Conservation (phyloP, 164 flowering plant genomes). For the Magnolia kwangsiensis region DNA sequence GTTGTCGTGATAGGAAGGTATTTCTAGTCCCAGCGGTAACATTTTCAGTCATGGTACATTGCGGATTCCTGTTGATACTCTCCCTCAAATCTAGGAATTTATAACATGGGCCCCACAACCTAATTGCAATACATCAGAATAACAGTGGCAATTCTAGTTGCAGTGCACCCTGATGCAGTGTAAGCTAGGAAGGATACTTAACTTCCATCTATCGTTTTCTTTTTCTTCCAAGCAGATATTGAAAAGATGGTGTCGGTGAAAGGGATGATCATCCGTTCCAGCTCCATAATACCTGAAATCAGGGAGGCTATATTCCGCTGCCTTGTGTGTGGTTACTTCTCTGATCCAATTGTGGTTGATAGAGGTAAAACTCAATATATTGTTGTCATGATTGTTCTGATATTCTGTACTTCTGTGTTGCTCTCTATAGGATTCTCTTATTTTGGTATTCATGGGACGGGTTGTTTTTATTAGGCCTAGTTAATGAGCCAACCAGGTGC, state of each 20-base stretch:
- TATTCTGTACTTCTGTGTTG: no score
- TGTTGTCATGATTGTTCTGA: background rate
- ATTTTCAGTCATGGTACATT: no score
- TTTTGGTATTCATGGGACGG: background rate
- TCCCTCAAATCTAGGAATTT: no score
- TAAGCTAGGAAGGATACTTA: background rate
- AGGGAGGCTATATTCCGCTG: conserved; percentile 91
- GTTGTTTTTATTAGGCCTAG: conserved; percentile 48
- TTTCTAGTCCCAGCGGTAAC: no score
- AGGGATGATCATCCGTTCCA: conserved; percentile 94
- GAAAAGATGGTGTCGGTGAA: conserved; percentile 95
- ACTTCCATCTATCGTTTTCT: background rate
- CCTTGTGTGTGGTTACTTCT: conserved; percentile 78
- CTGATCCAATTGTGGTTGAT: conserved; percentile 81
- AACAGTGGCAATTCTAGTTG: background rate
- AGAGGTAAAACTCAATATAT: conserved; percentile 52
- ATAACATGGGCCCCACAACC: no score
- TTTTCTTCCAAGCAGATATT: conserved; percentile 44
- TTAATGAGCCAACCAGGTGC: conserved; percentile 73
- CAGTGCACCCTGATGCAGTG: background rate
- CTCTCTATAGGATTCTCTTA: background rate
- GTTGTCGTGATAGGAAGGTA: no score
- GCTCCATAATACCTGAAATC: conserved; percentile 92
- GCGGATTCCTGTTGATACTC: no score
- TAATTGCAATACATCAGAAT: no score